These are phyloP conservation scores for Kingdonia uniflora DNA, from an alignment of 164 flowering plant genomes.

Conservation along the genomic window DNA sequence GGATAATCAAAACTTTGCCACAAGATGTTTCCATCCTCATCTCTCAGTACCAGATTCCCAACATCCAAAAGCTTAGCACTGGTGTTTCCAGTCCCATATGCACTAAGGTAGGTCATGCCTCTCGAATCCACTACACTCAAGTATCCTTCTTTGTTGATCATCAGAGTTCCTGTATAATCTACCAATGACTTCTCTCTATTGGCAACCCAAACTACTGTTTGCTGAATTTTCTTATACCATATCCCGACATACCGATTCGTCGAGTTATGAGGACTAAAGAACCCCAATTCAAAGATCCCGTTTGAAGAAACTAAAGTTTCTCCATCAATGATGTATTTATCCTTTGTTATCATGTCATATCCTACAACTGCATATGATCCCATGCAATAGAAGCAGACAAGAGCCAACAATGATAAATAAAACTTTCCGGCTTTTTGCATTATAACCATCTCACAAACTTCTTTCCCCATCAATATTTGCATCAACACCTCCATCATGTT, in stretches of 20 bases:
- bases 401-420: neutral
- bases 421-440: neutral
- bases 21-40: neutral
- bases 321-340: constrained; percentile 3
- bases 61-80: constrained; percentile 5
- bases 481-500: too few relatives aligned
- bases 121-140: constrained; percentile 4
- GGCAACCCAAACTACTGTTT: constrained; percentile 9
- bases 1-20: constrained; percentile 10
- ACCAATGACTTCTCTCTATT: constrained; percentile 4
- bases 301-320: constrained; percentile 3
- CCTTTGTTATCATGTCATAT: constrained; percentile 1
- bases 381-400: constrained; percentile 1
- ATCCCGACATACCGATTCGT: constrained; percentile 4
- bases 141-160: neutral
- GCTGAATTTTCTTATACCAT: constrained; percentile 1
- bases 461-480: too few relatives aligned
- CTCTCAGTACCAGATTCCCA: constrained; percentile 4
- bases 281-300: constrained; percentile 6
- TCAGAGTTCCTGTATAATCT: constrained; percentile 1
- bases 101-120: neutral
- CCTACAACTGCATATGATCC: neutral
- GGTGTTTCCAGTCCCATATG: neutral
- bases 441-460: neutral
- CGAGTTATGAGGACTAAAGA: constrained; percentile 1